Evolutionary conservation across 345 rosid genomes (phyloP).

Genomic region (Clausena lansium): DNA sequence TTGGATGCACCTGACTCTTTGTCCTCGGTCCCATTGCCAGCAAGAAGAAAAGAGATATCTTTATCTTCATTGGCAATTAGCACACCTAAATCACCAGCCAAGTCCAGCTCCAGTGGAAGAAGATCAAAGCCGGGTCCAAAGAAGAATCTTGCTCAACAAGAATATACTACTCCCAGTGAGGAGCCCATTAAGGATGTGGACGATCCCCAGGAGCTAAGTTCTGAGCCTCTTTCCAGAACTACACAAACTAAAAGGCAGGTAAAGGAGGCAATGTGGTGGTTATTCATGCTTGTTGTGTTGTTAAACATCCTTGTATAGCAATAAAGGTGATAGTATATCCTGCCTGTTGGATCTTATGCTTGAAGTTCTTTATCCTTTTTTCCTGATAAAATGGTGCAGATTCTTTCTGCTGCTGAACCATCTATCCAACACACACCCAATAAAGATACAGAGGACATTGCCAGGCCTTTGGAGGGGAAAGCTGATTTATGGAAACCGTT

Average conservation of each 20-base stretch:
- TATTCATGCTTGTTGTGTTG: not conserved
- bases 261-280: slow-evolving; percentile 13
- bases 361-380: not conserved
- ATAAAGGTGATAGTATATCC: not conserved
- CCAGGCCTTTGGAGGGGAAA: slow-evolving; percentile 19
- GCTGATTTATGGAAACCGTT: slow-evolving; percentile 33
- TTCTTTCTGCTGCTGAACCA: slow-evolving; percentile 20
- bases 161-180: slow-evolving; percentile 1
- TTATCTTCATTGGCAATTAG: slow-evolving; percentile 30
- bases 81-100: slow-evolving; percentile 22
- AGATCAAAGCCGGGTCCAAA: slow-evolving; percentile 23
- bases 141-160: slow-evolving; percentile 11
- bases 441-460: slow-evolving; percentile 10
- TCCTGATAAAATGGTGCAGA: slow-evolving; percentile 16
- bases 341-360: not conserved
- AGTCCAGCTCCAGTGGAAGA: slow-evolving; percentile 17
- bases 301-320: not conserved
- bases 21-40: slow-evolving; percentile 7
- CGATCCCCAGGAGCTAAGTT: slow-evolving; percentile 15
- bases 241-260: slow-evolving; percentile 32
- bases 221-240: slow-evolving; percentile 20
- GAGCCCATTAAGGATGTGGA: slow-evolving; percentile 21
- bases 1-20: slow-evolving; percentile 15
- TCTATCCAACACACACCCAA: slow-evolving; percentile 18
- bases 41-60: slow-evolving; percentile 39